Conservation (phyloP, 331 rosid species). For the Acacia concinna region DNA sequence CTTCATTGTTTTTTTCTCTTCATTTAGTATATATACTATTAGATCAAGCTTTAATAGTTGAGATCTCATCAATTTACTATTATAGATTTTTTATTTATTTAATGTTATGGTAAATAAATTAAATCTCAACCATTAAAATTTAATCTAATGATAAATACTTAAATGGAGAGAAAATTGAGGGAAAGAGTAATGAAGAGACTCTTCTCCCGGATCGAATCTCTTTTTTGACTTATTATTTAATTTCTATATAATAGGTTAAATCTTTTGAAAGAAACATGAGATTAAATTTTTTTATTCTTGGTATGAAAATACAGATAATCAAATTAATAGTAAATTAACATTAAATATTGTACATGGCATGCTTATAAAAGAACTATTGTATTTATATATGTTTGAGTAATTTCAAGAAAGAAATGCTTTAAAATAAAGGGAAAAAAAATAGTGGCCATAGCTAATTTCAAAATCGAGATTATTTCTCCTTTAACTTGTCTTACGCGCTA, state of each 20-base stretch:
- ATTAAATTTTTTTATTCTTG: background rate
- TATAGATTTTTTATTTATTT: no score
- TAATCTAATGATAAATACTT: no score
- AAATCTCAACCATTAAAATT: no score
- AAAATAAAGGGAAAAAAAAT: conserved; percentile 36
- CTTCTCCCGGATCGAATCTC: no score
- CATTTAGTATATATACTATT: no score
- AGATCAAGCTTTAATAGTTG: no score
- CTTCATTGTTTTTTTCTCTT: no score
- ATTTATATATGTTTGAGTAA: conserved; percentile 15
- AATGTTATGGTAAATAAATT: no score
- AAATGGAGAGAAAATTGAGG: no score
- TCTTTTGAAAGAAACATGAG: background rate
- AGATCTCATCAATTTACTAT: no score
- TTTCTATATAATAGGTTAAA: background rate
- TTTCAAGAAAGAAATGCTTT: conserved; percentile 35
- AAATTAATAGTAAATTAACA: background rate
- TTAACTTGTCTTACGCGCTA: conserved; percentile 17
- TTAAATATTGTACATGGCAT: background rate
- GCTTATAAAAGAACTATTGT: background rate
- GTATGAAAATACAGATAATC: background rate
- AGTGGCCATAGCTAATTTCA: conserved; percentile 23
- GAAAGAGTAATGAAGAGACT: no score
- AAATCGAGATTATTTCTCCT: conserved; percentile 25
- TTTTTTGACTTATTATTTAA: background rate